Conservation (phyloP, 1,284 basidiomycete genomes). For the Peniophora sp. region DNA sequence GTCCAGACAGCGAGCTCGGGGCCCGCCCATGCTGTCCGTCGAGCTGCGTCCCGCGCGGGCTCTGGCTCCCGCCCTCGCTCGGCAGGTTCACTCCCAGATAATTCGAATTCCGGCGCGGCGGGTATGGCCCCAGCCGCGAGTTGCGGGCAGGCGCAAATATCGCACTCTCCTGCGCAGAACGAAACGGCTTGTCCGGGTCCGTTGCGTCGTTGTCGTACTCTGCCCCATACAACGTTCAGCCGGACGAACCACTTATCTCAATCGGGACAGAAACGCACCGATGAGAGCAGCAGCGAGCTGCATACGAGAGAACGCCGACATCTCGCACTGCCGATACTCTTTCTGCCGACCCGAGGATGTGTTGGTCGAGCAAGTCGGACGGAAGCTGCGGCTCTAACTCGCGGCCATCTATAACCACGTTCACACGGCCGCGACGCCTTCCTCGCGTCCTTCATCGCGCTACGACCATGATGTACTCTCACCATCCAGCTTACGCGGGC, state of each 20-base stretch:
- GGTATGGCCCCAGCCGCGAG: constrained; percentile 33
- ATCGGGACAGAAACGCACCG: constrained; percentile 34
- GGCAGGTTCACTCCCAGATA: constrained; percentile 63
- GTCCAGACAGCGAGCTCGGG: constrained; percentile 52
- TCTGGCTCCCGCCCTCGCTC: constrained; percentile 41
- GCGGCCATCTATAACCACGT: no score
- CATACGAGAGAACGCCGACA: constrained; percentile 63
- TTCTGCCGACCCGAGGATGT: no score
- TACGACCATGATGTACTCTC: no score
- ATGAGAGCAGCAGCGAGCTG: constrained; percentile 74
- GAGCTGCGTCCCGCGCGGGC: constrained; percentile 35
- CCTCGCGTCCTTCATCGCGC: no score
- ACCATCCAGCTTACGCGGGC: no score
- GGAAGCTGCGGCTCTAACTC: no score
- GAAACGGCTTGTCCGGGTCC: constrained; percentile 48
- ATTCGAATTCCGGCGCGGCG: constrained; percentile 45
- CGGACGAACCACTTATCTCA: neutral
- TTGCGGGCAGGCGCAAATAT: constrained; percentile 70
- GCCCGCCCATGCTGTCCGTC: constrained; percentile 25
- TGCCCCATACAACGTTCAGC: constrained; percentile 18
- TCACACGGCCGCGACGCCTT: no score
- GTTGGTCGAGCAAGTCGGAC: no score
- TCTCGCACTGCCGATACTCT: neutral
- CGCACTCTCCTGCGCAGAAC: constrained; percentile 72
- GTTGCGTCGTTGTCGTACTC: constrained; percentile 78